Evolutionary conservation across 306 rosid genomes (phyloP).

Genomic region (Cicer judaicum): DNA sequence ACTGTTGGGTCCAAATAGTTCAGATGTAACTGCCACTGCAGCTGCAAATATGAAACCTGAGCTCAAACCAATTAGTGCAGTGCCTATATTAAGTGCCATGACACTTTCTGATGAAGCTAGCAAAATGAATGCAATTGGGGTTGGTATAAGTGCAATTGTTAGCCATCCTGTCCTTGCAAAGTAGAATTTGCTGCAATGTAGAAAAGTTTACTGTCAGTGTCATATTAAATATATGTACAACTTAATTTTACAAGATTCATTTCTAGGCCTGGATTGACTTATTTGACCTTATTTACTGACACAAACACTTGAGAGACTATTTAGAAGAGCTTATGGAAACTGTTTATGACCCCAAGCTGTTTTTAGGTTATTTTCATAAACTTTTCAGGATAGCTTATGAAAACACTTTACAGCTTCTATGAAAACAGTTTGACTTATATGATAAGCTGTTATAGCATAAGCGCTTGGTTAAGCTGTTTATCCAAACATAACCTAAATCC

Average conservation of each 20-base stretch:
- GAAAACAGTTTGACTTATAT: no score
- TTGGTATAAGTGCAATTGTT: slow-evolving; percentile 78
- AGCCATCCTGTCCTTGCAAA: slow-evolving; percentile 98
- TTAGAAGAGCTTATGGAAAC: no score
- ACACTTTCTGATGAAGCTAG: slow-evolving; percentile 66
- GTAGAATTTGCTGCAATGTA: slow-evolving; percentile 71
- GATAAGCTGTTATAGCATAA: no score
- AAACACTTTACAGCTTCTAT: no score
- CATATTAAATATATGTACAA: slow-evolving; percentile 16
- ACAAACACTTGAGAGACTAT: no score
- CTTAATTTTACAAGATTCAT: slow-evolving; percentile 21
- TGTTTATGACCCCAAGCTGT: no score
- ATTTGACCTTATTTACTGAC: no score
- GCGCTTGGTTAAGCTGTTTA: no score
- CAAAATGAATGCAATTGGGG: slow-evolving; percentile 80
- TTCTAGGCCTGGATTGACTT: background rate
- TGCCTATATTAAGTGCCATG: slow-evolving; percentile 59
- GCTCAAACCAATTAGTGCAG: slow-evolving; percentile 84
- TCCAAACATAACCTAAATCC: background rate
- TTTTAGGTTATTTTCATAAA: no score
- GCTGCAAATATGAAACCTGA: slow-evolving; percentile 97
- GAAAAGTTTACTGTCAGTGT: slow-evolving; percentile 11
- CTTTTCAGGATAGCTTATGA: no score
- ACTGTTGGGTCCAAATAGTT: slow-evolving; percentile 86
- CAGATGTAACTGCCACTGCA: slow-evolving; percentile 89